Evolutionary conservation across 1,284 basidiomycete species (phyloP), one percentile per base, ranked within the genome.

Genomic region (Ganoderma multipileum): DNA sequence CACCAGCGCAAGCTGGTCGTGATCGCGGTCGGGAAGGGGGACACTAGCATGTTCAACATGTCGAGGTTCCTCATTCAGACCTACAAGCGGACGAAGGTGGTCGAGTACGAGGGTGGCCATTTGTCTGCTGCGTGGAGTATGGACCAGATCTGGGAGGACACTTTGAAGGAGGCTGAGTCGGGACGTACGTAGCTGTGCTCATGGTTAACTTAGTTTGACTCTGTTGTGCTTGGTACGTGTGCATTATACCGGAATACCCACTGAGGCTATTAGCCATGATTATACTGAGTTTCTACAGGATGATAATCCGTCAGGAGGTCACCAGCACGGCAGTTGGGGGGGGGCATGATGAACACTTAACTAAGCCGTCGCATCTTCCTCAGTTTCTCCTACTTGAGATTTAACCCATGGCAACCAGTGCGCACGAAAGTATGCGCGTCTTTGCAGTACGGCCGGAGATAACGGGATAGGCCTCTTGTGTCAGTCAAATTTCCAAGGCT

Each of bases 91-190:
- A 79, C 81, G 11, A 77, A 74, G 28, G 72, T 82, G 26, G 81
- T 78, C 71, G 78, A 74, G 28, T 67, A 85, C 39, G 78, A 73
- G n/a, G 87, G 88, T 0, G 84, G 86, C 7, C 87, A 87, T 66
- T 70, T 87, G n/a, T 75, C 82, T 11, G 61, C 76, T 2, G 70
- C 87, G 39, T 86, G 82, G 72, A 77, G 81, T 63, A 52, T 85
- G 63, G 79, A 88, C 60, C 79, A 83, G 5, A 74, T 87, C 11
- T 86, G 83, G 84, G 78, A 78, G 65, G 80, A 86, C 1, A 41
- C 62, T 30, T 80, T 87, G 36, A 57, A 52, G 4, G 68, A 62
- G 54, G 23, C 60, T 3, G 67, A 41, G 26, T 11, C 38, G 38
- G 38, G 12, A 2, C 38, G n/a, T n/a, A n/a, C 7, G 23, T 47